Conservation (phyloP, 108 stramenopile species). For the Conticribra guillardii region DNA sequence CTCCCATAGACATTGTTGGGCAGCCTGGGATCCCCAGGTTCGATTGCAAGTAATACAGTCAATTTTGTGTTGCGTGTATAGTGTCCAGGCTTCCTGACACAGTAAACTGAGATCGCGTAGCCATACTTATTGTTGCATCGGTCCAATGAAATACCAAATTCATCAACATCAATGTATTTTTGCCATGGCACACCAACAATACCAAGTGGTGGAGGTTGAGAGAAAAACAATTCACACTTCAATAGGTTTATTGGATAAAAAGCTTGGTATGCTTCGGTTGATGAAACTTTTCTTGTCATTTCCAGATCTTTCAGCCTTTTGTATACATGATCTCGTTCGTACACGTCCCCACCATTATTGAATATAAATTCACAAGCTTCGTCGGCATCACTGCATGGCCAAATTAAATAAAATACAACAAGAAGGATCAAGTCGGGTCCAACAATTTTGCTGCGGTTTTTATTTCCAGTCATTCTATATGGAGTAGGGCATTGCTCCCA, state of each 20-base stretch:
- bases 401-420: conserved; percentile 4
- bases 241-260: neutral
- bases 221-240: neutral
- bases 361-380: conserved; percentile 9
- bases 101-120: neutral
- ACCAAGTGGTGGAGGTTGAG: conserved; percentile 4
- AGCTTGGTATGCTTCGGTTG: conserved; percentile 27
- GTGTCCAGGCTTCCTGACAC: conserved; percentile 20
- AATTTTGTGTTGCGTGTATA: conserved; percentile 15
- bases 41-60: conserved; percentile 11
- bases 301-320: conserved; percentile 11
- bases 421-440: conserved; percentile 6
- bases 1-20: too few relatives aligned
- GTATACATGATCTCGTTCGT: neutral
- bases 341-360: conserved; percentile 25
- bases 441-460: conserved; percentile 4
- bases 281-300: conserved; percentile 9
- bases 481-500: conserved; percentile 4
- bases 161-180: conserved; percentile 27
- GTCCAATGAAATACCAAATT: conserved; percentile 24
- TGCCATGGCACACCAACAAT: conserved; percentile 3
- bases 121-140: conserved; percentile 15
- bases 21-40: too few relatives aligned
- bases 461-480: conserved; percentile 3
- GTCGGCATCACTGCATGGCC: conserved; percentile 6